phyloP scores from a whole-genome alignment of 257 asterid species.

The Rauvolfia tetraphylla region DNA sequence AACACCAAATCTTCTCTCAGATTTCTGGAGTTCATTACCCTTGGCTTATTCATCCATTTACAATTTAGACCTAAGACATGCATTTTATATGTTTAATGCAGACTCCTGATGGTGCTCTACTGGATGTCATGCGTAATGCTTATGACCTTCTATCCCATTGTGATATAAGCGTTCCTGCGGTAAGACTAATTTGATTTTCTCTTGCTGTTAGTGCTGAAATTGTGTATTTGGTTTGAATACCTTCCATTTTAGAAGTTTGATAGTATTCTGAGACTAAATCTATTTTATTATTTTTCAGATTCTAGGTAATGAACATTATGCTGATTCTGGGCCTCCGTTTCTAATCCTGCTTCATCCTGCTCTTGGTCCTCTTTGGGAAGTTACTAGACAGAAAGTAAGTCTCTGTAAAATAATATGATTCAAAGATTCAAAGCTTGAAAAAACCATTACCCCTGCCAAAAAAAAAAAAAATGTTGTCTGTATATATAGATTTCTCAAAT shows the following conservation, averaged over 20 bases:
- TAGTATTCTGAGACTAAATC: not conserved
- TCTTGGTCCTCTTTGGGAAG: conserved; percentile 97
- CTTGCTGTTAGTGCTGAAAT: conserved; percentile 11
- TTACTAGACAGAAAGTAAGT: conserved; percentile 81
- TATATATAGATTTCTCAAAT: not conserved
- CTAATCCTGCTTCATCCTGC: conserved; percentile 96
- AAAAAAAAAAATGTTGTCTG: too few species aligned
- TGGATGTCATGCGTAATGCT: conserved; percentile 97
- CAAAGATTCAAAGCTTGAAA: too few species aligned
- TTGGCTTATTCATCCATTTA: not conserved
- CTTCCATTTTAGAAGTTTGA: not conserved
- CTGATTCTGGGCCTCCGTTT: conserved; percentile 88
- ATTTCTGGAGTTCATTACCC: not conserved
- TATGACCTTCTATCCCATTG: conserved; percentile 84
- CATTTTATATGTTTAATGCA: conserved; percentile 41
- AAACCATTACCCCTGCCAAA: too few species aligned
- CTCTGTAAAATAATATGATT: not conserved
- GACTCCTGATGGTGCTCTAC: conserved; percentile 97
- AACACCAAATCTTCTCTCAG: not conserved
- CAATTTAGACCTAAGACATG: conserved; percentile 1
- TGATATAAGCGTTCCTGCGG: conserved; percentile 77
- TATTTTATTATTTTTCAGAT: conserved; percentile 40
- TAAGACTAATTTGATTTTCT: conserved; percentile 21
- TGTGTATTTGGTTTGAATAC: not conserved
- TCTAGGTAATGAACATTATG: conserved; percentile 66